phyloP scores from a whole-genome alignment of 352 stramenopile species.

The Thalassiosira livingstoniorum region DNA sequence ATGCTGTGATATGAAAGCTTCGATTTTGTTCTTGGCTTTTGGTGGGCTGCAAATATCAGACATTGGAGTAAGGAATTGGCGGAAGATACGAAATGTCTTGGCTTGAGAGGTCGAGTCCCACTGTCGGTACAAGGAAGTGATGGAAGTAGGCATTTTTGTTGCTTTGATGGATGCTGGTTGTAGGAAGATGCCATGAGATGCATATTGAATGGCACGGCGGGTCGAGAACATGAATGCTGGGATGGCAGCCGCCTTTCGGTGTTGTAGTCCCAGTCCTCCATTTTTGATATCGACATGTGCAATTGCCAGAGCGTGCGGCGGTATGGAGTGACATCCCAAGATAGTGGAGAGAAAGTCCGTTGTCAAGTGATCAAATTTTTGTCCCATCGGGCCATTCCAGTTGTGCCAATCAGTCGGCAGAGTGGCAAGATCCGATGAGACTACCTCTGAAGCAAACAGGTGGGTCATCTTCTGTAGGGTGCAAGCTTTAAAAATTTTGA shows the following conservation, averaged over 20 bases:
- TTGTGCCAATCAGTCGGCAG: slow-evolving; percentile 1
- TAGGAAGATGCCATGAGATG: neutral
- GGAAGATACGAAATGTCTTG: no score
- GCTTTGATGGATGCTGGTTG: no score
- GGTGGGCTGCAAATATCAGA: no score
- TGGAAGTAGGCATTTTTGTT: no score
- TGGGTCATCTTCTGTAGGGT: slow-evolving; percentile 38
- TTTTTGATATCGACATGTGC: neutral
- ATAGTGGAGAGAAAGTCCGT: neutral
- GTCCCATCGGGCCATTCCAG: slow-evolving; percentile 22
- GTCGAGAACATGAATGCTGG: neutral
- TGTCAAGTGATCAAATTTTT: neutral
- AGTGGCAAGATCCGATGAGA: neutral
- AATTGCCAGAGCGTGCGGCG: neutral
- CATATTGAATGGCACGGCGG: neutral
- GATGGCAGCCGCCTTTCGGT: neutral
- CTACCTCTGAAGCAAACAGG: slow-evolving; percentile 17
- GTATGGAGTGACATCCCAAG: no score
- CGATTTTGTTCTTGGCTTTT: no score
- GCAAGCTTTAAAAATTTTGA: slow-evolving; percentile 33
- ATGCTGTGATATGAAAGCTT: no score
- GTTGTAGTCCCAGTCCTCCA: neutral
- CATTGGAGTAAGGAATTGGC: no score
- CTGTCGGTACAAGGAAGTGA: no score
- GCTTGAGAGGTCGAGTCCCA: no score